A percentile compares a stretch with the other conserved stretches of the same genome.
Conservation (phyloP, 768 basidiomycete genomes). For the Lepiota brunneoincarnata region DNA sequence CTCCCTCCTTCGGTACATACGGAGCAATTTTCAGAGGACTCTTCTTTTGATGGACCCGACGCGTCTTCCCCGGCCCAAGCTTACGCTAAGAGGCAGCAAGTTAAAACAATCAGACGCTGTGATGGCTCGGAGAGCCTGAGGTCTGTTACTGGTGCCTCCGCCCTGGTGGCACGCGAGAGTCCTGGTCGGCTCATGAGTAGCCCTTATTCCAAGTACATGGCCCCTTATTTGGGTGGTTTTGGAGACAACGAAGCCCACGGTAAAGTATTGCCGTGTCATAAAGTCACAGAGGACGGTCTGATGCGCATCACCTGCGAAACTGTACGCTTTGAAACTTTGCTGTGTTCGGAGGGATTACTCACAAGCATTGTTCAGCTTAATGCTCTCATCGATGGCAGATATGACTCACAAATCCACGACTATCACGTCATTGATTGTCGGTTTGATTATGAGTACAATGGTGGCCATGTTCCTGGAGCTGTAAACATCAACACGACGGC, state of each 20-base stretch:
- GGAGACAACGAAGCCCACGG: constrained; percentile 92
- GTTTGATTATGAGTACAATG: constrained; percentile 94
- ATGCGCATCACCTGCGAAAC: constrained; percentile 85
- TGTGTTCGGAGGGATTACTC: constrained; percentile 13
- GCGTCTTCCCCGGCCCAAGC: constrained; percentile 82
- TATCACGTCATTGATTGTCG: constrained; percentile 93
- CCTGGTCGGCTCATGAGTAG: constrained; percentile 9
- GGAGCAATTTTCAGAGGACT: constrained; percentile 44
- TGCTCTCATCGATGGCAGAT: constrained; percentile 73
- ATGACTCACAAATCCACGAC: constrained; percentile 56
- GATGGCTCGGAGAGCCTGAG: constrained; percentile 83
- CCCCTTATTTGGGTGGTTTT: constrained; percentile 76
- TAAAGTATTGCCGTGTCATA: constrained; percentile 91
- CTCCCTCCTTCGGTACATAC: constrained; percentile 51
- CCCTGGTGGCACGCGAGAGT: constrained; percentile 51
- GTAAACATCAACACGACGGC: constrained; percentile 85
- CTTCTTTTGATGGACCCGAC: constrained; percentile 65
- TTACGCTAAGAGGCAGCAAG: constrained; percentile 74
- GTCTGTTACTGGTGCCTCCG: constrained; percentile 67
- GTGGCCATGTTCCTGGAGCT: constrained; percentile 91
- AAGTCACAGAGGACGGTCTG: constrained; percentile 91
- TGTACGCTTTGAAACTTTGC: constrained; percentile 42
- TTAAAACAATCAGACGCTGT: constrained; percentile 73
- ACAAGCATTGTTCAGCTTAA: constrained; percentile 55
- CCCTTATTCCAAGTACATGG: constrained; percentile 53